A percentile compares a stretch with the other conserved stretches of the same genome.
Conservation (phyloP, 2,329 filamentous ascomycete species). For the Pyrenochaeta sp. region DNA sequence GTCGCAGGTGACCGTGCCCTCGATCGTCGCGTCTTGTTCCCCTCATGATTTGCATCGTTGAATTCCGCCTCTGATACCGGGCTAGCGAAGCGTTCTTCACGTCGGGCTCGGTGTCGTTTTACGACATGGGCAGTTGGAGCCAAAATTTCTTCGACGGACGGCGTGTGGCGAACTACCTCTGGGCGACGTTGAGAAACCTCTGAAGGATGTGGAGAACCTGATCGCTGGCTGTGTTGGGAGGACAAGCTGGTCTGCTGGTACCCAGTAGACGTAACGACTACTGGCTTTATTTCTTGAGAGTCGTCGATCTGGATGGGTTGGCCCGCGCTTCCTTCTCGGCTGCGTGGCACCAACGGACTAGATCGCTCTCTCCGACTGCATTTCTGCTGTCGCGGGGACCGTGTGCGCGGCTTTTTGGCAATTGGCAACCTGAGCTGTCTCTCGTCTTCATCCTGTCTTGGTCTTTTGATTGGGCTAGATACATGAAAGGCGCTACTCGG, state of each 20-base stretch:
- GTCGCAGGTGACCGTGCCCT: background rate
- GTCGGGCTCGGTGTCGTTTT: background rate
- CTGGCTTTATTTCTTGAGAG: slow-evolving; percentile 28
- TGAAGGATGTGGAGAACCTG: background rate
- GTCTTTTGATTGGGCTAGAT: slow-evolving; percentile 12
- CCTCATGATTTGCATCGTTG: slow-evolving; percentile 3
- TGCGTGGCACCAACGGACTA: background rate
- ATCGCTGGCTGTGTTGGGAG: background rate
- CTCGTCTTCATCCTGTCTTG: slow-evolving; percentile 4
- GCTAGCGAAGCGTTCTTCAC: background rate
- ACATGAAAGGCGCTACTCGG: background rate
- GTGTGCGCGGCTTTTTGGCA: slow-evolving; percentile 4
- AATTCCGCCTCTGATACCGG: background rate
- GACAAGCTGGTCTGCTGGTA: background rate
- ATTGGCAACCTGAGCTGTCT: background rate
- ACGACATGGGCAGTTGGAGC: background rate
- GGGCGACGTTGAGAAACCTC: background rate
- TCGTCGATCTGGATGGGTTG: slow-evolving; percentile 38
- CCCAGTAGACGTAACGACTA: background rate
- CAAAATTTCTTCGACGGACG: slow-evolving; percentile 14
- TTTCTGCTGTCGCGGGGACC: background rate
- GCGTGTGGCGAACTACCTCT: background rate
- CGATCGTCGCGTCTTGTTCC: background rate
- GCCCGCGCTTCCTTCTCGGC: slow-evolving; percentile 22
- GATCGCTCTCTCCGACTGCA: background rate